phyloP scores from a whole-genome alignment of 1,284 basidiomycete species.

The Anthracocystis walkeri region DNA sequence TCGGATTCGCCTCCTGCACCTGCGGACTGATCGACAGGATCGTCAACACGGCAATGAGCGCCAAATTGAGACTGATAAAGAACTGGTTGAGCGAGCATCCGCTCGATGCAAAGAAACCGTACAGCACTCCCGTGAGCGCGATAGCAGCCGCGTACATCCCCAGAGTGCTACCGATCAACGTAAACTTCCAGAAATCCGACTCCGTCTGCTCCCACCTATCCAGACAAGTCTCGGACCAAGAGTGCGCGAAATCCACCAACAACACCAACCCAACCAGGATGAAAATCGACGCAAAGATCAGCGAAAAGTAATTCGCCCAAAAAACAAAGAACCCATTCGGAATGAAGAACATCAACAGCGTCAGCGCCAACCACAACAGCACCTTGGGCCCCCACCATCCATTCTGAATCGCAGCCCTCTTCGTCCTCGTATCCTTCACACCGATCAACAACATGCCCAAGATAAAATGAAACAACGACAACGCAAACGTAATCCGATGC shows the following conservation, averaged over 20 bases:
- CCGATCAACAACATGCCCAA: constrained; percentile 84
- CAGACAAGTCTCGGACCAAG: constrained; percentile 96
- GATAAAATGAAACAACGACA: constrained; percentile 88
- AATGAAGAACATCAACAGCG: constrained; percentile 87
- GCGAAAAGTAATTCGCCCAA: constrained; percentile 91
- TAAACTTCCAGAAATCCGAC: constrained; percentile 95
- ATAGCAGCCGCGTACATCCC: constrained; percentile 86
- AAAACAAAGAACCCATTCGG: constrained; percentile 95
- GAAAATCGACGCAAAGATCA: constrained; percentile 92
- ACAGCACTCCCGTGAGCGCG: constrained; percentile 86
- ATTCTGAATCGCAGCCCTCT: constrained; percentile 94
- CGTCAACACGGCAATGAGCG: constrained; percentile 83
- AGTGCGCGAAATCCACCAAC: constrained; percentile 97
- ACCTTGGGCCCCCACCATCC: constrained; percentile 99
- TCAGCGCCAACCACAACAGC: constrained; percentile 82
- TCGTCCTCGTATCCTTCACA: constrained; percentile 87
- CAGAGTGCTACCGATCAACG: constrained; percentile 92
- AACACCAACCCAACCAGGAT: constrained; percentile 95
- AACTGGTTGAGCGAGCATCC: constrained; percentile 91
- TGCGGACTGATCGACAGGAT: constrained; percentile 84
- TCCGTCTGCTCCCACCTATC: constrained; percentile 89
- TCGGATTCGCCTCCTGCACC: constrained; percentile 92
- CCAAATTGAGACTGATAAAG: constrained; percentile 94
- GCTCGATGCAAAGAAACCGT: constrained; percentile 88
- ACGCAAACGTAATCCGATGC: constrained; percentile 95